Percentiles rank a stretch among this genome's conserved stretches.
phyloP scores from a whole-genome alignment of 2,329 filamentous ascomycete genomes.

The Acephala macrosclerotiorum region DNA sequence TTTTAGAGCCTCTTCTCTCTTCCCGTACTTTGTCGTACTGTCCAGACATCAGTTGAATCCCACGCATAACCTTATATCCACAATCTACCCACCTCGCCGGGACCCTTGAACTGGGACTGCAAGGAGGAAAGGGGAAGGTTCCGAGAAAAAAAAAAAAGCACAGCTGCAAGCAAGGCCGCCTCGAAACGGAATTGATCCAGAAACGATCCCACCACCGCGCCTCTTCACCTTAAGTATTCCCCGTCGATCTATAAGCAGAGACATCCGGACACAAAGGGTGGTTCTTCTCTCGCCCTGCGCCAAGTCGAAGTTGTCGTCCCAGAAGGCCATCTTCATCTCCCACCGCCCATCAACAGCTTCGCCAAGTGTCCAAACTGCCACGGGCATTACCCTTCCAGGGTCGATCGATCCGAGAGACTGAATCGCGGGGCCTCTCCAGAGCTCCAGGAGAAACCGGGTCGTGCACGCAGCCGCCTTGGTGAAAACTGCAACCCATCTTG shows the following conservation, averaged over 20 bases:
- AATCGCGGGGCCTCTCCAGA: constrained; percentile 3
- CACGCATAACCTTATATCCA: not conserved
- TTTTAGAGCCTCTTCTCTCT: not conserved
- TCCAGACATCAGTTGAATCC: not conserved
- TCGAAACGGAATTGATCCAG: constrained; percentile 17
- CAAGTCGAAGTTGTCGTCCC: not conserved
- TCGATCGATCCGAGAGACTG: not conserved
- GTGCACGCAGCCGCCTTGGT: constrained; percentile 6
- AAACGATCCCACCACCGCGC: constrained; percentile 4
- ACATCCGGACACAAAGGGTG: not conserved
- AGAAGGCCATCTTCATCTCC: not conserved
- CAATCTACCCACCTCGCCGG: not conserved
- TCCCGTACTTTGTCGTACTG: not conserved
- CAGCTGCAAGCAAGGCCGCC: constrained; percentile 6
- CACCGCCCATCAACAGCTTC: not conserved
- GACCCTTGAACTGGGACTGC: not conserved
- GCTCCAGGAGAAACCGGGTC: not conserved
- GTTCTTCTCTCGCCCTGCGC: not conserved
- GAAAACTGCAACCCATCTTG: not conserved
- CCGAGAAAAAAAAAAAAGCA: not conserved
- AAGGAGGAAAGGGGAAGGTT: not conserved
- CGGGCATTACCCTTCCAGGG: not conserved
- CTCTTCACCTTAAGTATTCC: not conserved
- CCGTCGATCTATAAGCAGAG: not conserved
- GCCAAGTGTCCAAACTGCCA: not conserved